Evolutionary conservation across 106 monocot genomes (phyloP), one percentile per base, ranked within the genome.

Genomic region (Chionographis japonica): DNA sequence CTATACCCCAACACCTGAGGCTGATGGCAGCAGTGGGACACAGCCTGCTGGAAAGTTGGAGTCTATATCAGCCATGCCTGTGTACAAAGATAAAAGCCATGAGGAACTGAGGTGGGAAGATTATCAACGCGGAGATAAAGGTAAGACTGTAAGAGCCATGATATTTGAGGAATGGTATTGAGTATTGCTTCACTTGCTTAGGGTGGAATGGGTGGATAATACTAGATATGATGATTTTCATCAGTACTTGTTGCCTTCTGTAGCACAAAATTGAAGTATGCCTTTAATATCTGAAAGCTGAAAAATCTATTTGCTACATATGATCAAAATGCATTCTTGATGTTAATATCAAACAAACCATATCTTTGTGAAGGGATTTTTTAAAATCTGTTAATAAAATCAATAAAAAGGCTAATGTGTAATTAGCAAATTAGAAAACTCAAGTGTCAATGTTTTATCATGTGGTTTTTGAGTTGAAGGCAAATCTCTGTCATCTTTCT

Each of bases 81-180:
- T 68, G 61, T 92, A 97, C 67, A 97, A 92, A 54, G 92, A 90
- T 43, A 97, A 97, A 79, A 85, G 97, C 72, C 97, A 92, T 20
- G 97, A 97, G 58, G 97, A 97, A 50, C 64, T 97, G 76, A 77
- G 97, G 66, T 97, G 97, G 97, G 97, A 92, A 71, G 97, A 97
- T 43, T 97, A 97, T 71, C 97, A 92, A 74, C 89, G 77, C 74
- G 89, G 92, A 53, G 97, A 97, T 59, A 92, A 97, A 87, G 97
- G 97, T 97, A 42, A 61, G 41, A 27, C 16, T 1, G 97, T 97
- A 42, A 61, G 41, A 27, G 36, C 2, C 3, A 60, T 70, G 27
- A 27, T 14, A 66, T 37, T 11, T 20, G 52, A 37, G 50, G 50
- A 63, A 46, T 51, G 39, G 40, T 13, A 52, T 27, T 27, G 27